Base-by-base conservation (phyloP, 2,329 filamentous ascomycete species). In the Decorospora gaudefroyi region DNA sequence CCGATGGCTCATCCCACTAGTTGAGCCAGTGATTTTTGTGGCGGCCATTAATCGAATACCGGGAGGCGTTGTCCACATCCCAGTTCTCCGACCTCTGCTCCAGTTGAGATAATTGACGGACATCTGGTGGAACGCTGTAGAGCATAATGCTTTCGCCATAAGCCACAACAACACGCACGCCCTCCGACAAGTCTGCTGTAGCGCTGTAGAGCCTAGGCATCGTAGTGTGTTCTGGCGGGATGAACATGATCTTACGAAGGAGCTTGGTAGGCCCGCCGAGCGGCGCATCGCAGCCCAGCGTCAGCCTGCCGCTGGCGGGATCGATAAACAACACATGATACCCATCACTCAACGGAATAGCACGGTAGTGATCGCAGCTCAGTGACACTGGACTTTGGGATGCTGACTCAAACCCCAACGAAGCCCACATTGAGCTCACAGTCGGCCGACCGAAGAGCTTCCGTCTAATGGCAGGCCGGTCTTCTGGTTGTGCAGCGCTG, bases 241-340 rank as follows among this genome's bases (percentile, higher is more conserved):
- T 58, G 26, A 86, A 81, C 51, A 78, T 73, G 8, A 85, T 74
- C 46, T 84, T 84, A 16, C 80, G 75, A 4, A 81, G 71, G 10
- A 87, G 68, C 51, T 79, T 82, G 0, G 73, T 81, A 40, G 74
- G 78, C 29, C 81, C 80, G 19, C 73, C 73, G 12, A 81, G 69
- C 1, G 82, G 80, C 0, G 80, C 78, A 69, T 86, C 81, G 31
- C 75, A 81, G 3, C 84, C 84, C 11, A 88, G 68, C 48, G 78
- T 84, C 5, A 87, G 73, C 6, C 75, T 65, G 7, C 76, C 77
- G 1, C 75, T 79, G 8, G 67, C 65, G 4, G 83, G 82, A 58
- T 87, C 83, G 5, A 81, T 81, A 61, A 85, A 87, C 4, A 87
- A 67, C 23, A 87, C 73, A 54, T 87, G 82, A 42, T 79, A 72